Evolutionary conservation across 495 filamentous ascomycete species (phyloP), one percentile per base, ranked within the genome.

Genomic region (Symbiotaphrina buchneri): DNA sequence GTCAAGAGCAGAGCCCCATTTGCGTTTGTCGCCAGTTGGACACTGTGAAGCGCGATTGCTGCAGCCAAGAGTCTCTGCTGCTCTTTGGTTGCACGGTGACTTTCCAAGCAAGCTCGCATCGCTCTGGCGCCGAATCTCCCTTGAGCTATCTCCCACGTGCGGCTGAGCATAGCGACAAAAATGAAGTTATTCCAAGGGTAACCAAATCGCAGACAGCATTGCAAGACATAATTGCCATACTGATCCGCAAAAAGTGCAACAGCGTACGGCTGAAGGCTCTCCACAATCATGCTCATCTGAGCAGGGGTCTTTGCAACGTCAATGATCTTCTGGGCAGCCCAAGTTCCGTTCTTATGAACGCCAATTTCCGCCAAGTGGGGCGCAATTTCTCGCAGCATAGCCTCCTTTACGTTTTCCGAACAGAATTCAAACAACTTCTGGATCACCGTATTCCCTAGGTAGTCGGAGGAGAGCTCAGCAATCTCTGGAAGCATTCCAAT

Each of bases 271-370:
- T 75, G 70, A 18, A 97, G 59, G 38, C 74, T 63, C 37, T 91
- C 67, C 18, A 90, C 74, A 41, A 94, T 82, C 48, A 80, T 60
- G 21, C 61, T 53, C 70, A 83, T 85, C 55, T 95, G 82, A 31
- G 61, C 60, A 4, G 77, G 74, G 2, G 74, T 78, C 48, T 83
- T 74, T 39, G 80, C 78, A 13, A 92, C 81, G 49, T 97, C 87
- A 39, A 95, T 94, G 41, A 97, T 95, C 65, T 95, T 97, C 52
- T 97, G 87, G 0, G 84, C 87, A 34, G 87, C 87, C 87, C 87
- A 97, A 4, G 87, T 97, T 25, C 87, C 87, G 41, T 97, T 97
- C 61, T 97, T 97, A 61, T 97, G 87, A 22, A 93, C 71, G 33
- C 87, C 87, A 50, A 95, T 93, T 49, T 95, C 84, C 11, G 82